Evolutionary conservation across 192 early-diverging fungal genomes (phyloP), one percentile per base, ranked within the genome.

Genomic region (Coemansia sp.): DNA sequence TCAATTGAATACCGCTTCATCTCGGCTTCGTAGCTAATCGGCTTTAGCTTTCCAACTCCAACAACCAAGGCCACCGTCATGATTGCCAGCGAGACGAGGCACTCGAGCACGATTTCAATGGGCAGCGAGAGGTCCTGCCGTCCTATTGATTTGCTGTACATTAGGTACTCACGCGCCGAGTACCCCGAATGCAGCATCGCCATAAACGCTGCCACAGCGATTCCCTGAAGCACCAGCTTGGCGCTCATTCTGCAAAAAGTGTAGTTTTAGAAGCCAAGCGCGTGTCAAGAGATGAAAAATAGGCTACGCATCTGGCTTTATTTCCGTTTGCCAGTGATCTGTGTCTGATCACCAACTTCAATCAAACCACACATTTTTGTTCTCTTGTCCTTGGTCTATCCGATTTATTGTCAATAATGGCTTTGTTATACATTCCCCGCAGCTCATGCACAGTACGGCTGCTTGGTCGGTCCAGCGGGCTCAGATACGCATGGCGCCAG

Each of bases 1-100:
- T 79, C 72, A 32, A 79, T 61, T 48, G 77, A 79, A 64, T 79
- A 79, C 64, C 77, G 77, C 72, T 74, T 79, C 77, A 79, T 79
- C 68, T 79, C 77, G 10, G 77, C 67, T 59, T 79, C 77, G 38
- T 79, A 79, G 77, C 77, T 79, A 50, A 79, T 65, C 0, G 72
- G 72, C 68, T 68, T 73, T 41, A 79, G 65, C 62, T 64, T 58
- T 32, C 77, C 77, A 35, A 79, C 72, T 11, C 77, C 67, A 17
- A 67, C 12, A 22, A 74, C 70, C 29, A 79, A 32, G 2, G 72
- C 77, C 52, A 74, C 49, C n/a, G 71, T 74, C 77, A 79, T 70
- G 51, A 79, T 57, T n/a, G 57, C 72, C 57, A 79, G 65, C 21
- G 77, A 65, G 17, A 43, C 58, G 22, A 79, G 65, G 55, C 77